phyloP scores from a whole-genome alignment of 2,329 filamentous ascomycete species.

The Chaetomiaceae sp. region DNA sequence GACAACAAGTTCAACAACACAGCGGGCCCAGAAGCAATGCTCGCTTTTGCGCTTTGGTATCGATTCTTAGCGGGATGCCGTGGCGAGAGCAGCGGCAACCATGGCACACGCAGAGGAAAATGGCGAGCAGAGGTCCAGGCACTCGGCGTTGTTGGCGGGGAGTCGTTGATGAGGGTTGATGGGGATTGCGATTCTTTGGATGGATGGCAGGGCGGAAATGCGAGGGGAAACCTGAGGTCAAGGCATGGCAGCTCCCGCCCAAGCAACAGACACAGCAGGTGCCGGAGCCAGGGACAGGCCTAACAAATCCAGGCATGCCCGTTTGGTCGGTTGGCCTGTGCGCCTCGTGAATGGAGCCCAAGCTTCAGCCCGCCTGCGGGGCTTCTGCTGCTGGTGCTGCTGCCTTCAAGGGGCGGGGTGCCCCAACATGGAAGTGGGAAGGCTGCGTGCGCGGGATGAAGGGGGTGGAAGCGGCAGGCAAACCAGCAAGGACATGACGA shows the following conservation, averaged over 20 bases:
- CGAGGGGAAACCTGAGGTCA: not conserved
- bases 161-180: conserved; percentile 12
- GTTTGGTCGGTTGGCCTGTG: conserved; percentile 10
- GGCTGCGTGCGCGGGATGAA: no score
- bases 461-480: no score
- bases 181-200: conserved; percentile 5
- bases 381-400: no score
- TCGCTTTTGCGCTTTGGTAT: conserved; percentile 6
- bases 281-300: conserved; percentile 13
- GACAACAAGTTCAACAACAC: not conserved
- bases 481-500: no score
- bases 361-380: no score
- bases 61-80: not conserved
- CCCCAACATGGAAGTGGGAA: no score
- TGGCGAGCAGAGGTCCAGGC: conserved; percentile 11
- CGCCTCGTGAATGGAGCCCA: no score
- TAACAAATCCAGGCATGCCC: conserved; percentile 10
- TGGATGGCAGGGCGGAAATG: not conserved
- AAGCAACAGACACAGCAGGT: no score
- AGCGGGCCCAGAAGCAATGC: not conserved
- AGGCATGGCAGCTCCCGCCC: conserved; percentile 14
- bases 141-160: conserved; percentile 5
- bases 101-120: conserved; percentile 4
- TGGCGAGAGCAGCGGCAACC: conserved; percentile 7
- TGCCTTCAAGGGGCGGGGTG: no score